phyloP scores from a whole-genome alignment of 495 filamentous ascomycete species.

The Daldinia caldariorum region DNA sequence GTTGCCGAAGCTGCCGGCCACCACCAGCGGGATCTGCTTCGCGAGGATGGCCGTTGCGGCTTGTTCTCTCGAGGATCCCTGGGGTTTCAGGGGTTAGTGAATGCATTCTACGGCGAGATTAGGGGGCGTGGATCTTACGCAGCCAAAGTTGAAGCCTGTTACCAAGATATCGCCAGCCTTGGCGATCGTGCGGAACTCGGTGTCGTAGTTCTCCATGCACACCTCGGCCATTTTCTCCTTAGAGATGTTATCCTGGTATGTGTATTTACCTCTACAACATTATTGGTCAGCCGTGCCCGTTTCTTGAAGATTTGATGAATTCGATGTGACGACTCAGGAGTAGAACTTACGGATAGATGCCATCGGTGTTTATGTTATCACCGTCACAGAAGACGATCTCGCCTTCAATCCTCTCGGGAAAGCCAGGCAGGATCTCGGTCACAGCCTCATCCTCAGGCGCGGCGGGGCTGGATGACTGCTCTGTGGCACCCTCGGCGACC shows the following conservation, averaged over 20 bases:
- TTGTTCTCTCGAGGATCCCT: constrained; percentile 80
- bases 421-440: constrained; percentile 74
- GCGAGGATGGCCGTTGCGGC: constrained; percentile 88
- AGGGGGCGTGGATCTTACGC: no score
- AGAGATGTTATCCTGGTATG: constrained; percentile 78
- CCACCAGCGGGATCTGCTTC: constrained; percentile 83
- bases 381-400: constrained; percentile 77
- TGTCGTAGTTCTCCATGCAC: constrained; percentile 94
- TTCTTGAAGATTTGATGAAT: no score
- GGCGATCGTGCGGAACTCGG: constrained; percentile 67
- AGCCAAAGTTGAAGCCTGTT: constrained; percentile 90
- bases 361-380: constrained; percentile 81
- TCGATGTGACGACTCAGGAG: constrained; percentile 44
- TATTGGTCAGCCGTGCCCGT: no score
- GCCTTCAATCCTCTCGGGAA: constrained; percentile 70
- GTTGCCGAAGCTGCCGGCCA: constrained; percentile 87
- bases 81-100: no score
- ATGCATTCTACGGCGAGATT: no score
- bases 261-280: no score
- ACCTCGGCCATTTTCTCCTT: constrained; percentile 83
- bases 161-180: constrained; percentile 81
- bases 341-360: constrained; percentile 73
- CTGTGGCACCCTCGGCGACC: constrained; percentile 44
- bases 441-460: constrained; percentile 50
- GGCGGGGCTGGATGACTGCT: constrained; percentile 60